A percentile compares a stretch with the other conserved stretches of the same genome.
phyloP scores from a whole-genome alignment of 1,139 yeast genomes.

The Torulaspora globosa region DNA sequence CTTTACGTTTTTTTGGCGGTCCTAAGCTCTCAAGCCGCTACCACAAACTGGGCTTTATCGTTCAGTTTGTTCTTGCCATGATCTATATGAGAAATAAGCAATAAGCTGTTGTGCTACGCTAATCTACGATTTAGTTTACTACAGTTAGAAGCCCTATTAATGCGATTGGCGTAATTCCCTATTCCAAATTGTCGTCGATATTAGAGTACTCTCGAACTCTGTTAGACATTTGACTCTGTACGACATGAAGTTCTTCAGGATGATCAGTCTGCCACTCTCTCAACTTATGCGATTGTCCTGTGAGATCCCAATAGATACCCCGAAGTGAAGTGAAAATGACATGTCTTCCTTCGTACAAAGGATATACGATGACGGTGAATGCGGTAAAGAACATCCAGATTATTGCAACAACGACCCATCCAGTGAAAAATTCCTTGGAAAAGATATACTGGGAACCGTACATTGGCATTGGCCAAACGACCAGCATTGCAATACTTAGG shows the following conservation, averaged over 20 bases:
- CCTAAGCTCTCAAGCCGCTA: too few relatives aligned
- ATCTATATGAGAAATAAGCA: too few relatives aligned
- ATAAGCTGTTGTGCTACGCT: too few relatives aligned
- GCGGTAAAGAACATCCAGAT: conserved; percentile 65
- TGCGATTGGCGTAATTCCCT: neutral
- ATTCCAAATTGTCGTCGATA: conserved; percentile 6
- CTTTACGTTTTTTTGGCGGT: too few relatives aligned
- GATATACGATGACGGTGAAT: conserved; percentile 54
- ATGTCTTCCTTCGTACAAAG: conserved; percentile 63
- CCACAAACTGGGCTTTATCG: too few relatives aligned
- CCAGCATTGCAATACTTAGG: conserved; percentile 56
- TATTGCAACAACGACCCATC: conserved; percentile 74
- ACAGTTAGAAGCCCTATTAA: too few relatives aligned
- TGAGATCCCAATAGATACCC: conserved; percentile 78
- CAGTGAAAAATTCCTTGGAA: conserved; percentile 68
- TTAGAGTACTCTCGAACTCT: conserved; percentile 18
- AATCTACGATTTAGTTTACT: too few relatives aligned
- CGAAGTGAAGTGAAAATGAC: conserved; percentile 60
- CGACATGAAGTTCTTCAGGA: conserved; percentile 68
- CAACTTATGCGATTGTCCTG: conserved; percentile 69
- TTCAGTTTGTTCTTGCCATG: too few relatives aligned
- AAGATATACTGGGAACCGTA: conserved; percentile 71
- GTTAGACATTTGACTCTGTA: conserved; percentile 52
- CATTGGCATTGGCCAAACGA: conserved; percentile 89
- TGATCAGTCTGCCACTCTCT: conserved; percentile 66